Evolutionary conservation across 345 rosid species (phyloP).

Genomic region (Hypericum perforatum): DNA sequence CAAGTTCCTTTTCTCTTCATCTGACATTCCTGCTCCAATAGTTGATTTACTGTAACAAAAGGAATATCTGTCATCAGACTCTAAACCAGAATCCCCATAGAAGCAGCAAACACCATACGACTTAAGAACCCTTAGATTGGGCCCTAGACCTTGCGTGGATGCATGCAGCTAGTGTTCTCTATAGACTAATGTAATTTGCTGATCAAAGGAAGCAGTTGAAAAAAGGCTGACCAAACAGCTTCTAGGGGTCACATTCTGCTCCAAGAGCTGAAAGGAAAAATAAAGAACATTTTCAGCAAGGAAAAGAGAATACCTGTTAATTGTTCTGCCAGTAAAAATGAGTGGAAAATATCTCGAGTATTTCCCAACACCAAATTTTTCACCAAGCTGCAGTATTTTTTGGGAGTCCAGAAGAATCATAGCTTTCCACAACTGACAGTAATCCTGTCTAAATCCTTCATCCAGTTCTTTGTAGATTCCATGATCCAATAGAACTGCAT

Average conservation of each 20-base stretch:
- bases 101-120: too few species aligned
- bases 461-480: constrained; percentile 74
- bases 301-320: constrained; percentile 45
- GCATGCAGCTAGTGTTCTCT: too few species aligned
- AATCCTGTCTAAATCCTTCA: constrained; percentile 58
- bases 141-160: too few species aligned
- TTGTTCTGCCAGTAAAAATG: constrained; percentile 78
- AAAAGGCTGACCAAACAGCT: too few species aligned
- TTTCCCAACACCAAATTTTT: constrained; percentile 62
- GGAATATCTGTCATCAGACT: not conserved
- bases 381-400: constrained; percentile 52
- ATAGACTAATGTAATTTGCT: too few species aligned
- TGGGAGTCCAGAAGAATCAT: constrained; percentile 60
- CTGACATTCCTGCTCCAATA: constrained; percentile 57
- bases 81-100: too few species aligned
- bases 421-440: constrained; percentile 82
- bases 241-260: not conserved
- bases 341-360: constrained; percentile 69
- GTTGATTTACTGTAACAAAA: constrained; percentile 52
- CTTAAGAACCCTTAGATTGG: too few species aligned
- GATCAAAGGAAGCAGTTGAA: too few species aligned
- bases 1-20: constrained; percentile 48
- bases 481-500: constrained; percentile 71
- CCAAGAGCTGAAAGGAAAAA: not conserved
- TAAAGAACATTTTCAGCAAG: not conserved